These are phyloP conservation scores for Apiospora hydei DNA, from an alignment of 2,329 filamentous ascomycete genomes.

Conservation along the genomic window DNA sequence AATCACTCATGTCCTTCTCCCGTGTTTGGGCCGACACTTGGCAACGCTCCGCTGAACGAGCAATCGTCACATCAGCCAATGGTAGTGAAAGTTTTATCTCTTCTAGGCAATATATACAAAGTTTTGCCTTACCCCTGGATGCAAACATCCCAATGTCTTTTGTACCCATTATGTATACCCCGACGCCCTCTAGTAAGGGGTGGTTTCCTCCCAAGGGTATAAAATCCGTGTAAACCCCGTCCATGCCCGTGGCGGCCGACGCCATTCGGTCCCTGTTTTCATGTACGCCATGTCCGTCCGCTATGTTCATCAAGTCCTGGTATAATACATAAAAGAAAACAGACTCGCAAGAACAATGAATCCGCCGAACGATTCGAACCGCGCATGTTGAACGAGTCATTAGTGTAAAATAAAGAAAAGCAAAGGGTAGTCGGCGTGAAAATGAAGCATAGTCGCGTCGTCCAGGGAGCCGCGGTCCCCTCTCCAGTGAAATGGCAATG, in stretches of 20 bases:
- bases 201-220: conserved; percentile 2
- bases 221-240: not conserved
- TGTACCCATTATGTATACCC: conserved; percentile 11
- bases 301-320: conserved; percentile 15
- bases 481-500: not conserved
- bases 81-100: not conserved
- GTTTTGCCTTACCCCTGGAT: not conserved
- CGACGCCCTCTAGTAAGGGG: conserved; percentile 23
- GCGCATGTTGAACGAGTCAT: not conserved
- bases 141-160: not conserved
- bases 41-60: not conserved
- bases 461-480: not conserved
- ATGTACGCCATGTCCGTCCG: conserved; percentile 15
- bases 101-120: not conserved
- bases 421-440: conserved; percentile 11
- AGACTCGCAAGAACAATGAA: not conserved
- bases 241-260: not conserved
- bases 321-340: not conserved
- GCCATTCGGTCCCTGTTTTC: not conserved
- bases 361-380: not conserved
- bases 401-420: not conserved
- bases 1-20: not conserved
- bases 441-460: conserved; percentile 3
- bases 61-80: not conserved
- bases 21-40: not conserved